Conservation (phyloP, 129 eudicot species). For the Ambrosia artemisiifolia region DNA sequence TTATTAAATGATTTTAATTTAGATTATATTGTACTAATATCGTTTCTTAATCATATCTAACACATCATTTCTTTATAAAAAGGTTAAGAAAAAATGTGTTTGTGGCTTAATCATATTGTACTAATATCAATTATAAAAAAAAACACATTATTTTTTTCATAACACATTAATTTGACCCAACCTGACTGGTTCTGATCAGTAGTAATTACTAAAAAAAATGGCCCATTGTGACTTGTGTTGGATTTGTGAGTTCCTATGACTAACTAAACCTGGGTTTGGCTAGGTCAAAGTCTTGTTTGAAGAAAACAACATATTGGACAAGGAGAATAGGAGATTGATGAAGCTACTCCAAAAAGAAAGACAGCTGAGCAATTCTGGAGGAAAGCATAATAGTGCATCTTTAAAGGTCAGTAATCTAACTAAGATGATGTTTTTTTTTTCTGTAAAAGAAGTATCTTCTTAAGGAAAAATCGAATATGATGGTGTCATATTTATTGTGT, state of each 20-base stretch:
- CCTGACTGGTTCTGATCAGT: background rate
- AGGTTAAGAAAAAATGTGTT: background rate
- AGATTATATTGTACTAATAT: background rate
- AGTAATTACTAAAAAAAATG: background rate
- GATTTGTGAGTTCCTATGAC: background rate
- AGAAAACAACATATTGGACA: constrained; percentile 54
- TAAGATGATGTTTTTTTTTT: background rate
- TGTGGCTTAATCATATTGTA: too few species aligned
- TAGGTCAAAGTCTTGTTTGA: constrained; percentile 65
- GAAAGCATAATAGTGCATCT: constrained; percentile 56
- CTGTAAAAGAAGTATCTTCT: constrained; percentile 4
- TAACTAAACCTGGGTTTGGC: constrained; percentile 16
- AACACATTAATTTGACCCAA: too few species aligned
- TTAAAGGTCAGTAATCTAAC: constrained; percentile 50
- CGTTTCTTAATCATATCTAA: background rate
- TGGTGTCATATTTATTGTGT: background rate
- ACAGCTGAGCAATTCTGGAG: constrained; percentile 52
- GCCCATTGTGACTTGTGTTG: background rate
- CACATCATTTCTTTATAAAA: background rate
- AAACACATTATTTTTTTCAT: too few species aligned
- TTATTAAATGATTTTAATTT: background rate
- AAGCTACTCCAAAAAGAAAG: constrained; percentile 47
- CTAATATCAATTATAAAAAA: too few species aligned
- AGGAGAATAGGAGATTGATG: constrained; percentile 67
- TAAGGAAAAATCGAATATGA: background rate